Evolutionary conservation across 2,329 filamentous ascomycete species (phyloP).

Genomic region (Cordyceps tenuipes): DNA sequence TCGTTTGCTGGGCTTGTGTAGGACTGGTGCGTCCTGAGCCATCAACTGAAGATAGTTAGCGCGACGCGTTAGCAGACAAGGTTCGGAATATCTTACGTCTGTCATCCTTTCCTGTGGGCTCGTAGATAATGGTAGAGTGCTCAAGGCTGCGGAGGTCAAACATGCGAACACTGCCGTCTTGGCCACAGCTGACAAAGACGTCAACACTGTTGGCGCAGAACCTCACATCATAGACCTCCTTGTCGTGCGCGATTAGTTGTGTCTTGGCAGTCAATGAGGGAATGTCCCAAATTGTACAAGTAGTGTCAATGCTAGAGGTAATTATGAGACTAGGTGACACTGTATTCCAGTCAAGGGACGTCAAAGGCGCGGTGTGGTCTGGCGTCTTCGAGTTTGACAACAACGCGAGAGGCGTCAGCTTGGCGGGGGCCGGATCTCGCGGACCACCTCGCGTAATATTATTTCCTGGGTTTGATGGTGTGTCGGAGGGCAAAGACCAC

Average conservation of each 20-base stretch:
- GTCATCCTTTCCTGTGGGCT: slow-evolving; percentile 81
- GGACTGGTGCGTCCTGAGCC: slow-evolving; percentile 61
- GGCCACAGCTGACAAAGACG: slow-evolving; percentile 95
- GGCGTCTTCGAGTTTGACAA: slow-evolving; percentile 97
- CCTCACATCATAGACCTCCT: slow-evolving; percentile 96
- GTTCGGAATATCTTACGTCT: slow-evolving; percentile 47
- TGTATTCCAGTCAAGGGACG: slow-evolving; percentile 96
- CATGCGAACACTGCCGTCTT: slow-evolving; percentile 97
- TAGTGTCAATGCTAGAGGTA: slow-evolving; percentile 97
- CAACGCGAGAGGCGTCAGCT: slow-evolving; percentile 84
- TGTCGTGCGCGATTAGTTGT: slow-evolving; percentile 95
- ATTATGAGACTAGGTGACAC: slow-evolving; percentile 96
- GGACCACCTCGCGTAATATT: slow-evolving; percentile 54
- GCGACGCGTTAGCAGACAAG: not conserved
- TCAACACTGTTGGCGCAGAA: slow-evolving; percentile 99
- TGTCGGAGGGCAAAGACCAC: slow-evolving; percentile 80
- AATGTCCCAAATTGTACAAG: slow-evolving; percentile 99
- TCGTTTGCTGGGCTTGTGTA: slow-evolving; percentile 67
- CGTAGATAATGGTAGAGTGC: slow-evolving; percentile 98
- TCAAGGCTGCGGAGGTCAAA: slow-evolving; percentile 94
- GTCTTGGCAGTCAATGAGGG: slow-evolving; percentile 96
- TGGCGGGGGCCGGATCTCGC: slow-evolving; percentile 55
- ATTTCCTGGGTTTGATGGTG: slow-evolving; percentile 47
- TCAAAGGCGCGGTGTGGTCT: slow-evolving; percentile 93
- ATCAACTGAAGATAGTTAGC: slow-evolving; percentile 33